A percentile compares a stretch with the other conserved stretches of the same genome.
Evolutionary conservation across 371 early-diverging fungal genomes (phyloP).

Genomic region (Saksenaea vasiformis): DNA sequence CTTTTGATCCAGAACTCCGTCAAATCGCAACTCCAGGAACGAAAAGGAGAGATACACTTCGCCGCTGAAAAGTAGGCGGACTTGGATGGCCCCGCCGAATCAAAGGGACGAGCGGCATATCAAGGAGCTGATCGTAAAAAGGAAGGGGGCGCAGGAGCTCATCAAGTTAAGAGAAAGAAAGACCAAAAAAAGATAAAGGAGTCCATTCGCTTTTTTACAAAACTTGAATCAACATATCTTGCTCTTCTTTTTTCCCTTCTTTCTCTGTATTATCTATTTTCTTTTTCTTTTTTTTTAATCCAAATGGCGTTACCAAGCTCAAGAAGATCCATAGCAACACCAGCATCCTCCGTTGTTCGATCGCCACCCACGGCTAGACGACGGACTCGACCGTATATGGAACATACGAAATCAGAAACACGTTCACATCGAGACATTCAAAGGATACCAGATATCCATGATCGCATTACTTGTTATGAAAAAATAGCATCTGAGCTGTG

Average conservation of each 20-base stretch:
- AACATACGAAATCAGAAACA: slow-evolving; percentile 6
- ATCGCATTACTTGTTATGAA: slow-evolving; percentile 12
- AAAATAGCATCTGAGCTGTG: slow-evolving; percentile 10
- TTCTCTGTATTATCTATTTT: neutral
- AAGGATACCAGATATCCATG: neutral
- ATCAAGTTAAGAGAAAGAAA: neutral
- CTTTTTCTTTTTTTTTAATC: neutral
- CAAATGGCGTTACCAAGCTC: neutral
- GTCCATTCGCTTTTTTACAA: neutral
- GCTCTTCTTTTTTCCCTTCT: neutral
- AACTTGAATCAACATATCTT: neutral
- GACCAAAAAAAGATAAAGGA: neutral
- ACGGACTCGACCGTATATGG: neutral
- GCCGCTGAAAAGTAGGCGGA: neutral
- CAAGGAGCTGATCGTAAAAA: slow-evolving; percentile 3
- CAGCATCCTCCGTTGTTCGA: slow-evolving; percentile 2
- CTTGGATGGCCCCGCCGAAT: slow-evolving; percentile 2
- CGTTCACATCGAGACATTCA: neutral
- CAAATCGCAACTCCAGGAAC: neutral
- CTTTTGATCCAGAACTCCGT: neutral
- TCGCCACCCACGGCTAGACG: slow-evolving; percentile 5
- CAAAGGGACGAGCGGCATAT: slow-evolving; percentile 7
- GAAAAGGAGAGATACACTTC: neutral
- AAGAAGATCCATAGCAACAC: neutral
- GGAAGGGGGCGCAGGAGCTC: neutral